These are phyloP conservation scores for Acacia concinna DNA, from an alignment of 331 rosid genomes.

Conservation along the genomic window DNA sequence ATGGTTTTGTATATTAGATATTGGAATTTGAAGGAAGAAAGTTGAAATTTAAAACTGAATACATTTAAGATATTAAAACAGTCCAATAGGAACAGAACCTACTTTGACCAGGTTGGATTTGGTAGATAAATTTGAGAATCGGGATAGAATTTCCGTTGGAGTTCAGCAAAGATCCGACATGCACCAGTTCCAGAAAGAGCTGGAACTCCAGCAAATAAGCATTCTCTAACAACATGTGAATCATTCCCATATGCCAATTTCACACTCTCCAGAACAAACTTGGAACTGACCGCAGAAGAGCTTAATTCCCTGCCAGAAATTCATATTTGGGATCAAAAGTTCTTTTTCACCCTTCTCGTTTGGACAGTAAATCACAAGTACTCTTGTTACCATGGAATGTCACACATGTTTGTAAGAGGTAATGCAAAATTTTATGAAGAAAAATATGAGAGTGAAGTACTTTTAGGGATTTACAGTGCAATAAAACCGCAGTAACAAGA, in stretches of 20 bases:
- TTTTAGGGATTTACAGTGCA: background rate
- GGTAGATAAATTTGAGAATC: conserved; percentile 57
- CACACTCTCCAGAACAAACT: conserved; percentile 58
- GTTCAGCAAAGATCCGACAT: conserved; percentile 63
- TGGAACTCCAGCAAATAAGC: conserved; percentile 52
- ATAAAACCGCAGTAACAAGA: conserved; percentile 4
- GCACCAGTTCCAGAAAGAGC: conserved; percentile 70
- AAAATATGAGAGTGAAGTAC: background rate
- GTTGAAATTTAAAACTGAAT: background rate
- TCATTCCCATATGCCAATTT: conserved; percentile 60
- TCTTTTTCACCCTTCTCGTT: background rate
- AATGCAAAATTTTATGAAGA: background rate
- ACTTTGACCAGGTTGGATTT: conserved; percentile 75
- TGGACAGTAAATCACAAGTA: background rate
- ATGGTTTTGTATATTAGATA: conserved; percentile 14
- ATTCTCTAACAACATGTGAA: conserved; percentile 42
- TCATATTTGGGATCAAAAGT: background rate
- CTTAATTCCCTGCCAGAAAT: conserved; percentile 49
- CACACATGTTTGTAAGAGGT: background rate
- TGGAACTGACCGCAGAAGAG: conserved; percentile 37
- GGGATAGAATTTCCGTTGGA: conserved; percentile 59
- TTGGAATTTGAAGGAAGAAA: background rate
- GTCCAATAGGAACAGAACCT: conserved; percentile 18
- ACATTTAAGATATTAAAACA: background rate
- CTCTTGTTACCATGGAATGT: background rate